These are phyloP conservation scores for Aegilops speltoides DNA, from an alignment of 176 grass and related monocot genomes.

Conservation along the genomic window DNA sequence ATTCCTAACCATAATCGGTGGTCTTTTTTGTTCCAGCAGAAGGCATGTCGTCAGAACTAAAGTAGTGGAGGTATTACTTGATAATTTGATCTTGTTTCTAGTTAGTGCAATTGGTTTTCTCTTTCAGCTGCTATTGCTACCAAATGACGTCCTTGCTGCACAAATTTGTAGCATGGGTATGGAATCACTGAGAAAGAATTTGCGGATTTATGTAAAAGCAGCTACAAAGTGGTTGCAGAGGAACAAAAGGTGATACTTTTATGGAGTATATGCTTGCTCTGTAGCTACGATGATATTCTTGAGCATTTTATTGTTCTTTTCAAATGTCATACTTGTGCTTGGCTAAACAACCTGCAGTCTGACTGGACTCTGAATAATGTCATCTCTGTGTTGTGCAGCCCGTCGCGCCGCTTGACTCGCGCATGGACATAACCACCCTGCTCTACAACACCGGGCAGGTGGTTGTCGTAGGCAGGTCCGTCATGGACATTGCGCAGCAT, in stretches of 20 bases:
- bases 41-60: slow-evolving; percentile 75
- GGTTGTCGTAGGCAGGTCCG: not conserved
- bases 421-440: not conserved
- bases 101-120: not conserved
- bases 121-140: not conserved
- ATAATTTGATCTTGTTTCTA: slow-evolving; percentile 30
- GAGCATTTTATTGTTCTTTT: not conserved
- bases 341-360: not conserved
- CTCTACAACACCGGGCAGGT: not conserved
- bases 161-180: slow-evolving; percentile 64
- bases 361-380: not conserved
- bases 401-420: not conserved
- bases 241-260: slow-evolving; percentile 72
- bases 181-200: slow-evolving; percentile 76
- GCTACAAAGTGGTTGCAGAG: slow-evolving; percentile 84
- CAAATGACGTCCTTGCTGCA: not conserved
- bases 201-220: slow-evolving; percentile 68
- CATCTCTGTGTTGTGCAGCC: not conserved
- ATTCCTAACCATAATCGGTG: not conserved
- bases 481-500: not conserved
- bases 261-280: not conserved
- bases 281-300: not conserved
- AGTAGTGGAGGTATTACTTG: slow-evolving; percentile 65
- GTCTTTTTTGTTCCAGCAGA: slow-evolving; percentile 50
- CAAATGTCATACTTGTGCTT: not conserved